These are phyloP conservation scores for Aurifilum marmelostoma DNA, from an alignment of 2,329 filamentous ascomycete species.

Conservation along the genomic window DNA sequence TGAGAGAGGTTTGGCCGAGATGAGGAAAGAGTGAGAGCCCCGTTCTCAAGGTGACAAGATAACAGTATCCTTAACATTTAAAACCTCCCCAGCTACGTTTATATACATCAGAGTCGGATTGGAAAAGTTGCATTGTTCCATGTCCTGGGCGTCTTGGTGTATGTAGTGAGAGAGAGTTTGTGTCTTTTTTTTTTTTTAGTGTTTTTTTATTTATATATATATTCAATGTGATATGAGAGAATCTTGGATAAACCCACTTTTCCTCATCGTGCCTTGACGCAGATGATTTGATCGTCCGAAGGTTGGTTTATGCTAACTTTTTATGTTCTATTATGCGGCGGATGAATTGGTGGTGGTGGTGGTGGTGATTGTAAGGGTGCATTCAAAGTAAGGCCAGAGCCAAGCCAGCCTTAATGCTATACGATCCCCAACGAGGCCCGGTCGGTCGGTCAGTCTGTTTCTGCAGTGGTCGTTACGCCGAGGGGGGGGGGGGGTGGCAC, in stretches of 20 bases:
- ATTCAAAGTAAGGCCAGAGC: too few relatives aligned
- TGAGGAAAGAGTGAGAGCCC: not conserved
- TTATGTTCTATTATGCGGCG: too few relatives aligned
- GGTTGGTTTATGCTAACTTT: too few relatives aligned
- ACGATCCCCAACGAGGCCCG: too few relatives aligned
- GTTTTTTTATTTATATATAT: not conserved
- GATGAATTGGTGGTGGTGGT: too few relatives aligned
- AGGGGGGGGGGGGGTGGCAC: too few relatives aligned
- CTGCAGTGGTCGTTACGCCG: too few relatives aligned
- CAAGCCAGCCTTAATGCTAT: too few relatives aligned
- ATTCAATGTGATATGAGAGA: conserved; percentile 1
- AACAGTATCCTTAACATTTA: not conserved
- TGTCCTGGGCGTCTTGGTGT: not conserved
- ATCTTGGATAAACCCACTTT: not conserved
- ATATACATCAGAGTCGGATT: not conserved
- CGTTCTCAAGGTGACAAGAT: not conserved
- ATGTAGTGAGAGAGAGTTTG: not conserved
- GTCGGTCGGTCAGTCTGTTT: too few relatives aligned
- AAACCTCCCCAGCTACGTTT: not conserved
- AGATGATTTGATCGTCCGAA: too few relatives aligned
- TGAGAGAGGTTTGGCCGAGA: not conserved
- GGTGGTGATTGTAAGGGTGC: too few relatives aligned
- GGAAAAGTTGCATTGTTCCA: not conserved
- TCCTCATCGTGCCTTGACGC: not conserved
- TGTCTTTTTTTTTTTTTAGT: not conserved